Conservation (phyloP, 1,284 basidiomycete species). For the Cryptococcus wingfieldii region DNA sequence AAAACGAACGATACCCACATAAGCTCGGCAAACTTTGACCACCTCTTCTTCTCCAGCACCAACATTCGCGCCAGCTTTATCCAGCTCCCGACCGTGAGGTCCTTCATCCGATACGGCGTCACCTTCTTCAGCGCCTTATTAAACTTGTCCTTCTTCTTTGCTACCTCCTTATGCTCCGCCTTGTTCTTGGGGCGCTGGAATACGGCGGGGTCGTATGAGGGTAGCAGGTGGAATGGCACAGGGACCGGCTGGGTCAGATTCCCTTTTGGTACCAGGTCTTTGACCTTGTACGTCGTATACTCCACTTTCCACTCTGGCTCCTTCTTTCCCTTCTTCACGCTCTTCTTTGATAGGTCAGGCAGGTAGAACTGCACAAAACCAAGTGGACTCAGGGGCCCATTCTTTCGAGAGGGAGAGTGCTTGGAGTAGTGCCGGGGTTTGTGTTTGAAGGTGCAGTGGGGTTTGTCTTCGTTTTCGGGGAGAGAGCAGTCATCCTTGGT, state of each 20-base stretch:
- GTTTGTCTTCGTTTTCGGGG: slow-evolving; percentile 46
- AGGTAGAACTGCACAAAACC: slow-evolving; percentile 65
- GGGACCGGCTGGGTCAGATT: slow-evolving; percentile 46
- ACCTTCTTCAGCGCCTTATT: slow-evolving; percentile 53
- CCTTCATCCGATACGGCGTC: slow-evolving; percentile 65
- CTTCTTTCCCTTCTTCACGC: slow-evolving; percentile 58
- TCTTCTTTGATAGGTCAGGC: slow-evolving; percentile 45
- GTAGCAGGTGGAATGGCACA: slow-evolving; percentile 64
- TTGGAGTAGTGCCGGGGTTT: slow-evolving; percentile 42
- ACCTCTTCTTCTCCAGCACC: slow-evolving; percentile 59
- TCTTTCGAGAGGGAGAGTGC: slow-evolving; percentile 38
- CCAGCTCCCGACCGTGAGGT: slow-evolving; percentile 76
- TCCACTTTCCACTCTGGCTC: slow-evolving; percentile 70
- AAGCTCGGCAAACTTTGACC: slow-evolving; percentile 49
- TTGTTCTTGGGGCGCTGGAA: slow-evolving; percentile 4
- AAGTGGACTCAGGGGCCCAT: slow-evolving; percentile 35
- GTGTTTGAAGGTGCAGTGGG: slow-evolving; percentile 44
- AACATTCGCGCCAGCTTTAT: slow-evolving; percentile 64
- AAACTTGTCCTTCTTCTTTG: slow-evolving; percentile 23
- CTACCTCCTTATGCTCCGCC: neutral
- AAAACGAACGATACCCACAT: slow-evolving; percentile 33
- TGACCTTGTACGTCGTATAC: slow-evolving; percentile 64
- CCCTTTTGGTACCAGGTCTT: slow-evolving; percentile 45
- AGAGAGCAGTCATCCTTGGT: slow-evolving; percentile 38
- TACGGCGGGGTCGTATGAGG: slow-evolving; percentile 46